Conservation (phyloP, 306 rosid genomes). For the Luffa acutangula region DNA sequence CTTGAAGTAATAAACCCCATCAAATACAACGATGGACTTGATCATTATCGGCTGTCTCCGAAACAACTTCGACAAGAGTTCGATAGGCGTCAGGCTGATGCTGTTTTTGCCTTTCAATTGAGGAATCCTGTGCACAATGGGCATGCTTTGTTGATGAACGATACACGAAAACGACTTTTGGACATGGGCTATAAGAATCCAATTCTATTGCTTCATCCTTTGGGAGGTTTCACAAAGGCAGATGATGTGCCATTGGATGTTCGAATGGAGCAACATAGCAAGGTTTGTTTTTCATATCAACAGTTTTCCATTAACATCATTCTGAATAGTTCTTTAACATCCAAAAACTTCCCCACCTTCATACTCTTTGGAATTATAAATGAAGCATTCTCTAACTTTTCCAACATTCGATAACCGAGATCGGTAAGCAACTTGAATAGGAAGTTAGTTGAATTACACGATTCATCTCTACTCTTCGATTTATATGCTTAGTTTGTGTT, state of each 20-base stretch:
- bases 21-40: conserved; percentile 86
- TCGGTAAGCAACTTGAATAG: neutral
- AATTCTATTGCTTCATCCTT: conserved; percentile 82
- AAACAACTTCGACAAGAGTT: conserved; percentile 80
- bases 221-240: conserved; percentile 86
- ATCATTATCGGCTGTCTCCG: conserved; percentile 84
- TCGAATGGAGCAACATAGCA: conserved; percentile 99
- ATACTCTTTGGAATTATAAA: neutral
- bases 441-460: neutral
- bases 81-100: conserved; percentile 77
- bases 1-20: conserved; percentile 67
- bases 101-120: conserved; percentile 90
- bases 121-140: conserved; percentile 98
- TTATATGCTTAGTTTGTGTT: neutral
- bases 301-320: neutral
- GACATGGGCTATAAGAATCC: conserved; percentile 97
- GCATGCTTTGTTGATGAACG: conserved; percentile 92
- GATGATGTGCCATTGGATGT: conserved; percentile 97
- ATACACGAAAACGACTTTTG: conserved; percentile 66
- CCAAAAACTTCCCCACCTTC: neutral
- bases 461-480: neutral
- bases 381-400: neutral
- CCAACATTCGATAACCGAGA: neutral
- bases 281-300: conserved; percentile 31
- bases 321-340: neutral